These are phyloP conservation scores for Lantana camara DNA, from an alignment of 257 asterid species.

Conservation along the genomic window DNA sequence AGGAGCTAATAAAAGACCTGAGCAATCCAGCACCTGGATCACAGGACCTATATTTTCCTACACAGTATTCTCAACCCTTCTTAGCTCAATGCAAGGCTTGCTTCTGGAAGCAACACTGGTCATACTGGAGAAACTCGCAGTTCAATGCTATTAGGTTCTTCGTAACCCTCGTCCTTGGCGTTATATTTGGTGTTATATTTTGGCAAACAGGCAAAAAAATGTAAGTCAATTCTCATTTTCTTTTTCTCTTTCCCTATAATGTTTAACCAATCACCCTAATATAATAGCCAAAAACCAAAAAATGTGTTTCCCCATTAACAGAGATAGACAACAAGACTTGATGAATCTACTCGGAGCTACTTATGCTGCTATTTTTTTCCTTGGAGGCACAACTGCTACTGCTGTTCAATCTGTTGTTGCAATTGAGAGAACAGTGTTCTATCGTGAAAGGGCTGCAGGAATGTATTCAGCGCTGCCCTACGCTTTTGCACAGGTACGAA, in stretches of 20 bases:
- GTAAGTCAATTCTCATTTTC: conserved; percentile 39
- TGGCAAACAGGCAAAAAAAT: conserved; percentile 56
- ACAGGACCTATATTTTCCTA: conserved; percentile 50
- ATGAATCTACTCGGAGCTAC: conserved; percentile 61
- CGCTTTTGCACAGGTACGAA: conserved; percentile 68
- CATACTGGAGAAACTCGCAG: conserved; percentile 73
- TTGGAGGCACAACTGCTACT: conserved; percentile 62
- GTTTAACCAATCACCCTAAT: background rate
- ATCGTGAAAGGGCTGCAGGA: conserved; percentile 75
- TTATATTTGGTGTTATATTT: conserved; percentile 63
- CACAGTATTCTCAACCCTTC: conserved; percentile 55
- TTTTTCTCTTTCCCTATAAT: conserved; percentile 3
- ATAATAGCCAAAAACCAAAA: too few relatives aligned
- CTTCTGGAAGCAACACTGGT: conserved; percentile 71
- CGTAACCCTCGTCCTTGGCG: conserved; percentile 48
- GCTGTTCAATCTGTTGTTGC: conserved; percentile 64
- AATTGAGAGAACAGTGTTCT: conserved; percentile 62
- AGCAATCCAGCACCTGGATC: conserved; percentile 50
- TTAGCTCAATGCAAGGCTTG: conserved; percentile 61
- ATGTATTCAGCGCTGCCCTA: conserved; percentile 69
- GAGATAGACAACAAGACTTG: conserved; percentile 57
- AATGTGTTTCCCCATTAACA: conserved; percentile 24
- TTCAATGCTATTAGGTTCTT: conserved; percentile 58
- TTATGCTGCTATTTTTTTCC: conserved; percentile 62
- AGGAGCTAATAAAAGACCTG: conserved; percentile 49